Evolutionary conservation across 2,329 filamentous ascomycete genomes (phyloP), one percentile per base, ranked within the genome.

Genomic region (Nemania diffusa): DNA sequence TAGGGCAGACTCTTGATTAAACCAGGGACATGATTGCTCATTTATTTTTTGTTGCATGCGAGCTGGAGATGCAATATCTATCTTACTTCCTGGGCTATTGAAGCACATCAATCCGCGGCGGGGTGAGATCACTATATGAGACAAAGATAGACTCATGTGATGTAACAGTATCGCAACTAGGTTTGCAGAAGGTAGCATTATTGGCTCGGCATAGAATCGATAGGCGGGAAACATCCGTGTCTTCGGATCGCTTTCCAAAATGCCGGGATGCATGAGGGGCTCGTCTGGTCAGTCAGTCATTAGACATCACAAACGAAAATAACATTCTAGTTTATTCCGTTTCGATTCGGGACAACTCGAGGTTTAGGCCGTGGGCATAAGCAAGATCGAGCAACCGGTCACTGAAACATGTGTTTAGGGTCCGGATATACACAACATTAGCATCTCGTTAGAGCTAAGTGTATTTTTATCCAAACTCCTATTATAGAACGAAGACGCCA

Each of bases 1-100:
- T 24, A 62, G 51, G 40, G 60, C 60, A 42, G 52, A 46, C n/a
- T 55, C 50, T 55, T 62, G 52, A 29, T 51, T 62, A 7, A 22
- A 20, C 42, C 4, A 48, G 5, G 22, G 11, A 24, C 20, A 7
- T 26, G 46, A 50, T 24, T 11, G 46, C 20, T 52, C 50, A 52
- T 52, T n/a, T 52, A 52, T 32, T 26, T 50, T 50, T 22, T 15
- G 46, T 26, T 22, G 26, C 3, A 32, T 52, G 50, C 50, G 50
- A n/a, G 24, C 17, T 32, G 5, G 26, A 17, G 24, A 52, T 52
- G 50, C 50, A 52, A 26, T 17, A 20, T 8, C 46, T 52, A n/a
- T 52, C 50, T n/a, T 32, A 50, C 26, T 15, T 20, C 20, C 26
- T 32, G 17, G 27, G 26, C 27, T 52, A 20, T 20, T 32, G 24